Percentiles rank a stretch among this genome's conserved stretches.
These are phyloP conservation scores for Leucogyrophana mollusca DNA, from an alignment of 768 basidiomycete species.

Conservation along the genomic window DNA sequence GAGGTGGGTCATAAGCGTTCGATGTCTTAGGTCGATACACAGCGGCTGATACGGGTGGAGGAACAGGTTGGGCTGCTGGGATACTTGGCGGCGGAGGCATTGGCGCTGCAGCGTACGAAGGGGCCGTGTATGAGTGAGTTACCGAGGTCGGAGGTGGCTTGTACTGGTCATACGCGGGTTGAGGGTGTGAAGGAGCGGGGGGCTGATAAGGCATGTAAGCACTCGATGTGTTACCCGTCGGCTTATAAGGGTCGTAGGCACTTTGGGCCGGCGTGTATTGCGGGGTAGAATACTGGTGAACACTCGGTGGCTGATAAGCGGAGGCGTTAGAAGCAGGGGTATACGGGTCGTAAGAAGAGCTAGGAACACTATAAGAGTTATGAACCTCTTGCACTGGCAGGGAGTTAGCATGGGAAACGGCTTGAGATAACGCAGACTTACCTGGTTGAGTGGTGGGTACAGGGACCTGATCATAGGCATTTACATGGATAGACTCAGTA, in stretches of 20 bases:
- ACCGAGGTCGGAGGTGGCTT: constrained; percentile 21
- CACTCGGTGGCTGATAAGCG: constrained; percentile 14
- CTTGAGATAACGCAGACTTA: constrained; percentile 13
- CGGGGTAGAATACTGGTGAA: constrained; percentile 14
- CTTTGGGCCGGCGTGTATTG: constrained; percentile 9
- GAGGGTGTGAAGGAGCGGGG: constrained; percentile 15
- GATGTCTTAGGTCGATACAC: constrained; percentile 62
- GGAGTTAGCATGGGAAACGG: constrained; percentile 5
- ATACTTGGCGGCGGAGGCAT: constrained; percentile 17
- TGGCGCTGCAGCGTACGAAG: constrained; percentile 11
- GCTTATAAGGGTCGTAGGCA: constrained; percentile 37
- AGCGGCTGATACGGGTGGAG: constrained; percentile 37
- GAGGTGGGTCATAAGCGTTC: constrained; percentile 79
- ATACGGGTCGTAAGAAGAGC: constrained; percentile 24
- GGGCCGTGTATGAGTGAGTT: constrained; percentile 21
- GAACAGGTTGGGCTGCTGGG: constrained; percentile 26
- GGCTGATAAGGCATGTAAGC: constrained; percentile 21
- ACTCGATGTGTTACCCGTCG: constrained; percentile 17
- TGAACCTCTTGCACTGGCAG: constrained; percentile 10
- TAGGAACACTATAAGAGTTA: constrained; percentile 9
- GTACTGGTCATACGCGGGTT: constrained; percentile 29
- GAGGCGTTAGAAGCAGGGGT: constrained; percentile 13
- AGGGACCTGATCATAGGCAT: constrained; percentile 21
- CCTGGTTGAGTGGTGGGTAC: constrained; percentile 18
- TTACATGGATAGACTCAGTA: constrained; percentile 24